Evolutionary conservation across 2,329 filamentous ascomycete species (phyloP).

Genomic region (Chrysosphaeria jannelii): DNA sequence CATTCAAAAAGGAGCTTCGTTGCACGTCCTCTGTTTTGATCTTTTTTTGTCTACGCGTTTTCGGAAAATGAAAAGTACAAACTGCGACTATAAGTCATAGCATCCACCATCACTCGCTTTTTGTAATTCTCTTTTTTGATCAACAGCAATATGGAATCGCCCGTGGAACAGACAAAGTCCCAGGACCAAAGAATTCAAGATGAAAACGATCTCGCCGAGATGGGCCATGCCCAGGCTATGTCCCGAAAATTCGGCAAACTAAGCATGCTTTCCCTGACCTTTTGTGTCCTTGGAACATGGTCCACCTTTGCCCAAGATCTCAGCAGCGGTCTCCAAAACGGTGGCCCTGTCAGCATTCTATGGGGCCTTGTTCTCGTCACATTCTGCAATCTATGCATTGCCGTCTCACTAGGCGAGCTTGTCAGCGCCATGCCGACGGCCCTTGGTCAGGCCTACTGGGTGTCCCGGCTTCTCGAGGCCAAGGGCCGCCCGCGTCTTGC

Average conservation of each 20-base stretch:
- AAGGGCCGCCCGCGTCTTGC: constrained; percentile 4
- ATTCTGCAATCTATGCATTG: constrained; percentile 40
- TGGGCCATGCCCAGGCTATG: constrained; percentile 4
- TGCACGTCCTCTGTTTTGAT: too few species aligned
- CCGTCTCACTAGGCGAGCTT: constrained; percentile 25
- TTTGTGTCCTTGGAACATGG: constrained; percentile 5
- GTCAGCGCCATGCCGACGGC: constrained; percentile 28
- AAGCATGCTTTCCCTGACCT: constrained; percentile 4
- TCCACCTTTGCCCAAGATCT: constrained; percentile 5
- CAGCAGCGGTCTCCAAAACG: constrained; percentile 27
- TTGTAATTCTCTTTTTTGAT: too few species aligned
- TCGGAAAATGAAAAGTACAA: too few species aligned
- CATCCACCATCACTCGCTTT: too few species aligned
- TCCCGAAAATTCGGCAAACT: constrained; percentile 4
- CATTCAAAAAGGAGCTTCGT: too few species aligned
- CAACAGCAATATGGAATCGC: too few species aligned
- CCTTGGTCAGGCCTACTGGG: constrained; percentile 27
- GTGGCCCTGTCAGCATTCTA: constrained; percentile 37
- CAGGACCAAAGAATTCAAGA: constrained; percentile 3
- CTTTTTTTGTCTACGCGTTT: too few species aligned
- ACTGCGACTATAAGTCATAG: too few species aligned
- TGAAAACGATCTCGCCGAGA: constrained; percentile 3
- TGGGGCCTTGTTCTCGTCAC: constrained; percentile 44
- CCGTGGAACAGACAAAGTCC: constrained; percentile 2
- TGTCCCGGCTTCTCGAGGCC: constrained; percentile 11